phyloP scores from a whole-genome alignment of 768 basidiomycete genomes.

The Amanita muscaria region DNA sequence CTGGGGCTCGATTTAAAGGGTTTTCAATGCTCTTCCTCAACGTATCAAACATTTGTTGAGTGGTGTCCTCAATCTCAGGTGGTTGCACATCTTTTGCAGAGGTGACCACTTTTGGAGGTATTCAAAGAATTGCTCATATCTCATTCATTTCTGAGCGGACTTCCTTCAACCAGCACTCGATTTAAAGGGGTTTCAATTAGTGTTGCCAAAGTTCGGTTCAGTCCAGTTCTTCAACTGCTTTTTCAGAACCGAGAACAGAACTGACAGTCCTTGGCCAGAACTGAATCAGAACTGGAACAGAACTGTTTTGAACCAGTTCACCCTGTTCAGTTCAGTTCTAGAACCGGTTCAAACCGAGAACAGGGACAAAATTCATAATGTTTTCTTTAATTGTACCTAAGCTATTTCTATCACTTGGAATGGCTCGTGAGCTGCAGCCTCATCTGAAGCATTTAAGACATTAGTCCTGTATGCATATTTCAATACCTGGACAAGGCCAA shows the following conservation, averaged over 20 bases:
- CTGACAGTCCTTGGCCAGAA: constrained; percentile 5
- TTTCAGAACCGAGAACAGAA: constrained; percentile 13
- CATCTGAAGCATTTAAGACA: constrained; percentile 9
- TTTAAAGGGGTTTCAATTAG: too few species aligned
- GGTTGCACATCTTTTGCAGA: too few species aligned
- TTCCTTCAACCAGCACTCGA: too few species aligned
- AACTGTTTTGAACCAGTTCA: constrained; percentile 10
- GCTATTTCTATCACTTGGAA: constrained; percentile 6
- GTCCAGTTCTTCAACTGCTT: constrained; percentile 11
- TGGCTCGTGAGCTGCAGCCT: constrained; percentile 8
- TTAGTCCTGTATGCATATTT: constrained; percentile 16
- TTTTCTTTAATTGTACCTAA: constrained; percentile 6
- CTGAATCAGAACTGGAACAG: constrained; percentile 13
- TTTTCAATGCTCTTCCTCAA: too few species aligned
- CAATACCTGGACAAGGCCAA: constrained; percentile 14
- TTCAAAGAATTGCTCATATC: too few species aligned
- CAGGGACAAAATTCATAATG: too few species aligned
- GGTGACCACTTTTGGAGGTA: too few species aligned
- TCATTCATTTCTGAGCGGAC: too few species aligned
- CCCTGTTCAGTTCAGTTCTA: constrained; percentile 14
- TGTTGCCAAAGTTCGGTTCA: constrained; percentile 15
- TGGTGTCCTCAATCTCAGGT: too few species aligned
- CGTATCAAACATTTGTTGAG: too few species aligned
- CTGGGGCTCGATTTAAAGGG: too few species aligned
- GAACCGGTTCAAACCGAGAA: too few species aligned